Evolutionary conservation across 139 green algal species (phyloP).

Genomic region (Tetradesmus lagerheimii): DNA sequence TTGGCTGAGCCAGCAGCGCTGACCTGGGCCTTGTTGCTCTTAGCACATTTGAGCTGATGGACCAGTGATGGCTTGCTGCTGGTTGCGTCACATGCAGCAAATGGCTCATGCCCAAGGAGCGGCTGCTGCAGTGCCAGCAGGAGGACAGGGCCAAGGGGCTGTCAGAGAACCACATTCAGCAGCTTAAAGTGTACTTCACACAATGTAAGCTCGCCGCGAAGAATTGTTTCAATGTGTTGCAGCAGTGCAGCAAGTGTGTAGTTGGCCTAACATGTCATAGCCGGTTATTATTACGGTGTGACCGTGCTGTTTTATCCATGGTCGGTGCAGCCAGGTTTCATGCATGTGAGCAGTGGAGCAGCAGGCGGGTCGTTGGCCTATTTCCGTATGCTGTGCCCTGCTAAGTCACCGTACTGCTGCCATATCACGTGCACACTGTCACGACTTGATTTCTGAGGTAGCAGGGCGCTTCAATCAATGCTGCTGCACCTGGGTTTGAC

Average conservation of each 20-base stretch:
- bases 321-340: too few relatives aligned
- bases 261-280: too few relatives aligned
- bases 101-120: slow-evolving; percentile 57
- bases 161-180: slow-evolving; percentile 62
- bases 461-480: background rate
- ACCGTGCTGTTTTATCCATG: too few relatives aligned
- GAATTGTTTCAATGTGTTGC: too few relatives aligned
- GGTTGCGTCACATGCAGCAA: slow-evolving; percentile 48
- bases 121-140: slow-evolving; percentile 51
- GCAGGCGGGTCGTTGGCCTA: too few relatives aligned
- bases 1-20: background rate
- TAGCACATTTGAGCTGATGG: background rate
- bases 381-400: too few relatives aligned
- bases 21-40: background rate
- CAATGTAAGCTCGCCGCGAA: slow-evolving; percentile 54
- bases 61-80: background rate
- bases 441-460: background rate
- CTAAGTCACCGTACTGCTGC: too few relatives aligned
- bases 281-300: too few relatives aligned
- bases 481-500: background rate
- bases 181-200: slow-evolving; percentile 69
- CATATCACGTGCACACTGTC: too few relatives aligned
- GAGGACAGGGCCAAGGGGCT: slow-evolving; percentile 61
- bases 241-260: too few relatives aligned
- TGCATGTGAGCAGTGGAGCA: too few relatives aligned